Base-by-base conservation (phyloP, 2,329 filamentous ascomycete species). In the Plectosphaerella sp. region DNA sequence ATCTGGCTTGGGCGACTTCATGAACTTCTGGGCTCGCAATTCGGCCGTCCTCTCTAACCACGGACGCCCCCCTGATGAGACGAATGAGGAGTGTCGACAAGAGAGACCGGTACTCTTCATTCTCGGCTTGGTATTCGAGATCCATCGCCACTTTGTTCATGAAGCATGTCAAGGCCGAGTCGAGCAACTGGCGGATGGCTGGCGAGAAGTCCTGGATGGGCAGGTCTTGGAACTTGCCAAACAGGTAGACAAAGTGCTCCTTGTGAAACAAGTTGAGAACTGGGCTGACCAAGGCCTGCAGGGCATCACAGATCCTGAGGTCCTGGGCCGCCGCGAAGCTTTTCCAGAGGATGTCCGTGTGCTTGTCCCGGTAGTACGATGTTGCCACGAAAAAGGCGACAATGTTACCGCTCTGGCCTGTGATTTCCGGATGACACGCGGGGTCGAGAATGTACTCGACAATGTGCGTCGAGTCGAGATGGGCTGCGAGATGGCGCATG, bases 351-450 rank as follows among this genome's bases (percentile, higher is more conserved):
- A 82, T 78, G 62, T 96, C 88, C 1, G 89, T 89, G 62, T 95
- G 87, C 18, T 78, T 70, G 35, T 83, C 68, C 1, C 80, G 82
- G 67, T 93, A 96, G 14, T 83, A 86, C 50, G 79, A 78, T 0
- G 89, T 94, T 14, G 94, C 88, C 20, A 91, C 81, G 49, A 97
- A 75, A 62, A 97, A 97, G 1, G 89, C 89, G 47, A 97, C 77
- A 50, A 97, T 88, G 57, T 96, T 96, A 41, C 80, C 79, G 62
- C 89, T 89, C 59, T 91, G 84, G 36, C 80, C 78, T 18, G 95
- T 94, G 50, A 97, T 83, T 63, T 96, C 91, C 1, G 92, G 91
- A 63, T 97, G 94, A 33, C 93, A 97, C 52, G 91, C 91, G 14
- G 93, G 85, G 2, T 93, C 90, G 49, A 97, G 81, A 45, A 99